Base-by-base conservation (phyloP, 192 early-diverging fungal genomes). In the Backusella tarrabulga region DNA sequence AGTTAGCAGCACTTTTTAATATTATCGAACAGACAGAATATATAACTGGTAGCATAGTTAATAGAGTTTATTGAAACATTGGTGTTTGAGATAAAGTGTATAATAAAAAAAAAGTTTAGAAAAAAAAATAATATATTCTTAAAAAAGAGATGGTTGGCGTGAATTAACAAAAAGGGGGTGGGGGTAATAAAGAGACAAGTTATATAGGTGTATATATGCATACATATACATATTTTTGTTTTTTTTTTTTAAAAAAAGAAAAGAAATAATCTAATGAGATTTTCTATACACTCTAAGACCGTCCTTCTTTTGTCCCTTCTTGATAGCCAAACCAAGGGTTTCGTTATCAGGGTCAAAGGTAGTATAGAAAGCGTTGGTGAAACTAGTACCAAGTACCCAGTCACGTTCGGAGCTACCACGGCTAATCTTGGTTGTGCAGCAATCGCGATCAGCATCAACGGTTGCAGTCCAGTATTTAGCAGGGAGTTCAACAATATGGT, bases 321-420 rank as follows among this genome's bases (percentile, higher is more conserved):
- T 71, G 34, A 82, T 63, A 67, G 68, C 80, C 70, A 82, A 71
- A 68, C 80, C 80, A 68, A 82, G 34, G 38, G 60, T 42, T 41
- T 82, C 77, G 32, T 71, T 71, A 7, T 77, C 76, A 54, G 80
- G 44, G 54, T 82, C 73, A 71, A 78, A 82, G 69, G 73, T 76
- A 70, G 80, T 78, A 41, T 82, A 82, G 77, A 82, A 82, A 41
- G 77, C 77, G 52, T 78, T 77, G 54, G 77, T 82, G 44, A 82
- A 76, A 52, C 63, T 32, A 29, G 74, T 72, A 72, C 80, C 80
- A 26, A 82, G 73, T 8, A 78, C 73, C 80, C 80, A 82, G 40
- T 82, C 80, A 21, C 41, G 36, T 23, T 75, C 68, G 50, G 80
- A 82, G 60, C 26, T 60, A 68, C 80, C 80, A 29, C 70, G 72